Evolutionary conservation across 805 yeast genomes (phyloP), one percentile per base, ranked within the genome.

Genomic region (Saccharomycopsis javanensis): DNA sequence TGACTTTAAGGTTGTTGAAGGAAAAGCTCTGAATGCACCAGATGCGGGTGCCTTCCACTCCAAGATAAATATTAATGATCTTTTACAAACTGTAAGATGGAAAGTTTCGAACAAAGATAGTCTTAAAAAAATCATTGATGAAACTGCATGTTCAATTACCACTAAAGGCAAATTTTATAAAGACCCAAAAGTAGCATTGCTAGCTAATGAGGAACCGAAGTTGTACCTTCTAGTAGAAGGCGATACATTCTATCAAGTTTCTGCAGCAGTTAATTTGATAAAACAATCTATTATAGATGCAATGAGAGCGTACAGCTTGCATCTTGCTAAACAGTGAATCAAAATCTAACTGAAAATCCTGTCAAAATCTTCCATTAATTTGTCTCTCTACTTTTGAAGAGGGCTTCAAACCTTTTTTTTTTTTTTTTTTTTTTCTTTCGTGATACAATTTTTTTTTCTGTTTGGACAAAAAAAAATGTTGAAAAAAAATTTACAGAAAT

Each of bases 71-170:
- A 82, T 92, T 62, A 92, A 92, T 63, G 97, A 94, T 67, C 74
- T 87, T 34, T 96, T 98, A 0, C 89, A 86, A 65, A 74, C 77
- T 27, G 87, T 86, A 0, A 73, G 96, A 64, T 86, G 95, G 95
- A 75, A 74, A 56, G 87, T 86, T 1, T 81, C 90, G 3, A 84
- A 82, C 63, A 78, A 85, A 35, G 83, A 84, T 1, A 83, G 81
- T 50, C 71, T 85, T 42, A 68, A 79, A 1, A 79, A 79, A 64
- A 77, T 90, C 51, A 81, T 81, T 50, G 96, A 89, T 54, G 72
- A 81, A 52, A 83, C 94, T 0, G 79, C 83, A 0, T 81, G 89
- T 2, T 82, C 96, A 5, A 80, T 91, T 50, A 90, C 97, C 1
- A 81, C 82, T 55, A 87, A 83, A 65, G 99, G 99, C 15, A 80